phyloP scores from a whole-genome alignment of 768 basidiomycete species.

The Coprinopsis sp. region DNA sequence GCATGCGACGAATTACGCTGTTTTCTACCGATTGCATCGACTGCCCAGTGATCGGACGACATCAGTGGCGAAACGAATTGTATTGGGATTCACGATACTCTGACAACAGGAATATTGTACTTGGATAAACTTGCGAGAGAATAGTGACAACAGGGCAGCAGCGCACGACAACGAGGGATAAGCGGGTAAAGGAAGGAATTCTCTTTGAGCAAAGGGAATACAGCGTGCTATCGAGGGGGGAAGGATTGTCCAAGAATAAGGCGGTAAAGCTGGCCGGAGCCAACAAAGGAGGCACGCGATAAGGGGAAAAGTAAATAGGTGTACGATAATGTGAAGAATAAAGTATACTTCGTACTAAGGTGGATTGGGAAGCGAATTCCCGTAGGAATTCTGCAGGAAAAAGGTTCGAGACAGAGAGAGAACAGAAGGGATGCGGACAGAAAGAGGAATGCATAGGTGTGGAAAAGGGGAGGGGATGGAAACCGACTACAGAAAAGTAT shows the following conservation, averaged over 20 bases:
- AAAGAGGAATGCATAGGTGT: conserved; percentile 10
- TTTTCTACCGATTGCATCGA: too few relatives aligned
- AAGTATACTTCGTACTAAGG: conserved; percentile 61
- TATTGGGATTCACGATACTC: too few relatives aligned
- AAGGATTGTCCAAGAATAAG: conserved; percentile 30
- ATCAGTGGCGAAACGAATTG: too few relatives aligned
- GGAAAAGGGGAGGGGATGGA: conserved; percentile 6
- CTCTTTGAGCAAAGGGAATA: conserved; percentile 5
- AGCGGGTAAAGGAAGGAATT: background rate
- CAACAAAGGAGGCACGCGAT: conserved; percentile 25
- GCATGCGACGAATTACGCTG: too few relatives aligned
- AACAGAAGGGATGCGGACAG: conserved; percentile 17
- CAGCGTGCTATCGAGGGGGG: conserved; percentile 13
- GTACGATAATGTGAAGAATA: conserved; percentile 82
- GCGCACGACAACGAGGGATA: conserved; percentile 2
- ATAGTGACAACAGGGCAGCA: background rate
- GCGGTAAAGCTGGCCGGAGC: conserved; percentile 23
- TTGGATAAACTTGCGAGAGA: too few relatives aligned
- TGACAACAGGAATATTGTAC: too few relatives aligned
- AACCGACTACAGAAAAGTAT: conserved; percentile 10
- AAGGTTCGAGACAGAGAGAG: conserved; percentile 12
- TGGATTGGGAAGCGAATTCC: conserved; percentile 35
- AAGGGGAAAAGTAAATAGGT: conserved; percentile 29
- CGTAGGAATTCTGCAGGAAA: conserved; percentile 10
- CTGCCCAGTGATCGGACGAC: too few relatives aligned